These are phyloP conservation scores for Citrullus amarus DNA, from an alignment of 306 rosid species.

Conservation along the genomic window DNA sequence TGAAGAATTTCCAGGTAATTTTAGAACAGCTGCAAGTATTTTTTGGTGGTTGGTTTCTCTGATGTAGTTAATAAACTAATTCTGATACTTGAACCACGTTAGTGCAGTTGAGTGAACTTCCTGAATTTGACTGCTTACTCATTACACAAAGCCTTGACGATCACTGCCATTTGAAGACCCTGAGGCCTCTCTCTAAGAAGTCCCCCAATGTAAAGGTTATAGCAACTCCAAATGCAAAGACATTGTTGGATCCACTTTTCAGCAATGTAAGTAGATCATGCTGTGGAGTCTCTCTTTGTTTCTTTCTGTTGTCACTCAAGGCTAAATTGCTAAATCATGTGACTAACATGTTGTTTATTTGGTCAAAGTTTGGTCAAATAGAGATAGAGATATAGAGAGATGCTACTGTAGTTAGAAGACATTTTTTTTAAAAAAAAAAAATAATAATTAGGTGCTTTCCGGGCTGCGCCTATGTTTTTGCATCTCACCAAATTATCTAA, in stretches of 20 bases:
- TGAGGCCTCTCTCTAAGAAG: slow-evolving; percentile 59
- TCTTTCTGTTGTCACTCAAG: background rate
- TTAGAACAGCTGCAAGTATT: background rate
- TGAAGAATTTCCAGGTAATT: slow-evolving; percentile 66
- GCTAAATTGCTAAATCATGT: background rate
- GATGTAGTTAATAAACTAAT: slow-evolving; percentile 11
- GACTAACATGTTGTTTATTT: background rate
- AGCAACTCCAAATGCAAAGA: slow-evolving; percentile 75
- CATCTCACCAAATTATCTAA: too few species aligned
- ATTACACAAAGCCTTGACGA: slow-evolving; percentile 95
- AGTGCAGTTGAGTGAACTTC: slow-evolving; percentile 85
- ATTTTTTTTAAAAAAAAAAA: background rate
- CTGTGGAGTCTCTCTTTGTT: background rate
- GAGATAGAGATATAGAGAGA: background rate
- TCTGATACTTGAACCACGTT: slow-evolving; percentile 21
- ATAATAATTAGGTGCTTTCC: too few species aligned
- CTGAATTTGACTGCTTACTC: slow-evolving; percentile 63
- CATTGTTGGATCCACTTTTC: slow-evolving; percentile 73
- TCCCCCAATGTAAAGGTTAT: slow-evolving; percentile 51
- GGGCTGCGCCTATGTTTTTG: too few species aligned
- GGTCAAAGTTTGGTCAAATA: background rate
- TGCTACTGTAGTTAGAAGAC: background rate
- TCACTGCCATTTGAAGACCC: slow-evolving; percentile 91
- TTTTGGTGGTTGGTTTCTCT: background rate
- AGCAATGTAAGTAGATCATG: slow-evolving; percentile 42